Conservation (phyloP, 169 alveolate genomes). For the Theileria annulata region DNA sequence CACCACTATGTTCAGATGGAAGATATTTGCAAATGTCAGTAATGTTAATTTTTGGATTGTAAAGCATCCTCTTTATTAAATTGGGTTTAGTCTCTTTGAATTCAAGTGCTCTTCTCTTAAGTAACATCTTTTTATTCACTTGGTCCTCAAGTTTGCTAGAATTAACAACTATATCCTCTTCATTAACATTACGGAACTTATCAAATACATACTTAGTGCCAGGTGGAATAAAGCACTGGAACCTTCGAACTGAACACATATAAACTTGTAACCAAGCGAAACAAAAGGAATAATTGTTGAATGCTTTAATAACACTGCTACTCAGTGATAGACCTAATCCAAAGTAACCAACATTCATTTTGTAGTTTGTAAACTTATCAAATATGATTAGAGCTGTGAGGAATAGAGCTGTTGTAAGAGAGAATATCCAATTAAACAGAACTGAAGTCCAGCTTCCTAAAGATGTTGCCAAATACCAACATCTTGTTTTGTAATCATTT, state of each 20-base stretch:
- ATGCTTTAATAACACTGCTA: constrained; percentile 8
- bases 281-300: constrained; percentile 22
- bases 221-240: constrained; percentile 11
- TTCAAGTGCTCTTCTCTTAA: background rate
- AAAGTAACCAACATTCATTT: constrained; percentile 14
- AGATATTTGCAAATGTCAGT: background rate
- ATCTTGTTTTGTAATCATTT: constrained; percentile 17
- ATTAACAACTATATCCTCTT: constrained; percentile 10
- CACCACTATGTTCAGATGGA: constrained; percentile 15
- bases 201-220: background rate
- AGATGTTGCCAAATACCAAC: constrained; percentile 19
- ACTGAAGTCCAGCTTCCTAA: constrained; percentile 35
- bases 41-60: constrained; percentile 8
- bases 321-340: constrained; percentile 15
- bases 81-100: background rate
- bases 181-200: constrained; percentile 10
- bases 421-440: constrained; percentile 10
- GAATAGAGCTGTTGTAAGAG: background rate
- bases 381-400: background rate
- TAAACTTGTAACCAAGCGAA: background rate
- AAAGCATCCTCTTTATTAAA: background rate
- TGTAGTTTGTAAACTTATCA: background rate
- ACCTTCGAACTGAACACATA: constrained; percentile 2
- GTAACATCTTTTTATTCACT: background rate
- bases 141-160: background rate